phyloP scores from a whole-genome alignment of 345 rosid species.

The Eucalyptus victrix region DNA sequence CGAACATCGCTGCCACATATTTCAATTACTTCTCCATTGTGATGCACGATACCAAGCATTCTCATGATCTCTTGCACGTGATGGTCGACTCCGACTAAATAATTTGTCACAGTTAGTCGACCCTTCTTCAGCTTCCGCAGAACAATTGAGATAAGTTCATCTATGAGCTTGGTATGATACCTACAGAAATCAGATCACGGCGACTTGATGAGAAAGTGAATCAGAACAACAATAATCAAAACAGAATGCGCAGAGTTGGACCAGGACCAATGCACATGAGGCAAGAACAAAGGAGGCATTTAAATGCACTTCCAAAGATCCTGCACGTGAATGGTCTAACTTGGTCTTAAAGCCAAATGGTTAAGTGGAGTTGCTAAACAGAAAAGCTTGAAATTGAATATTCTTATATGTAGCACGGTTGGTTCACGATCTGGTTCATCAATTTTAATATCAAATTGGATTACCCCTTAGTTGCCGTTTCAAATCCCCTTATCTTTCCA shows the following conservation, averaged over 20 bases:
- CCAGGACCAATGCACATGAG: background rate
- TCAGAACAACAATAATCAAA: background rate
- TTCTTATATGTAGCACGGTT: no score
- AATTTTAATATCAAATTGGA: background rate
- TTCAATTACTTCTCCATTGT: background rate
- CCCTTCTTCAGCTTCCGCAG: background rate
- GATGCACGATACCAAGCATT: background rate
- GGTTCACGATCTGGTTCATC: background rate
- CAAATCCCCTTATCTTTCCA: background rate
- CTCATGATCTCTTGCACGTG: background rate
- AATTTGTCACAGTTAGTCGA: background rate
- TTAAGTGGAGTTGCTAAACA: background rate
- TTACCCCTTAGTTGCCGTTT: background rate
- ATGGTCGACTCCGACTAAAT: background rate
- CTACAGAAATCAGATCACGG: background rate
- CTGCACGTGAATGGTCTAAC: background rate
- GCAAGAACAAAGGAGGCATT: background rate
- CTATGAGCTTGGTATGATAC: accelerated
- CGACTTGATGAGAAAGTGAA: background rate
- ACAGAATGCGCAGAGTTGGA: accelerated
- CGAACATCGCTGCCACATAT: accelerated
- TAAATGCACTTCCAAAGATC: background rate
- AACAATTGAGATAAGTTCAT: background rate
- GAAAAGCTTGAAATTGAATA: background rate
- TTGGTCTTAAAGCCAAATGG: background rate